Evolutionary conservation across 2,329 filamentous ascomycete species (phyloP).

Genomic region (Penicillium brasilianum): DNA sequence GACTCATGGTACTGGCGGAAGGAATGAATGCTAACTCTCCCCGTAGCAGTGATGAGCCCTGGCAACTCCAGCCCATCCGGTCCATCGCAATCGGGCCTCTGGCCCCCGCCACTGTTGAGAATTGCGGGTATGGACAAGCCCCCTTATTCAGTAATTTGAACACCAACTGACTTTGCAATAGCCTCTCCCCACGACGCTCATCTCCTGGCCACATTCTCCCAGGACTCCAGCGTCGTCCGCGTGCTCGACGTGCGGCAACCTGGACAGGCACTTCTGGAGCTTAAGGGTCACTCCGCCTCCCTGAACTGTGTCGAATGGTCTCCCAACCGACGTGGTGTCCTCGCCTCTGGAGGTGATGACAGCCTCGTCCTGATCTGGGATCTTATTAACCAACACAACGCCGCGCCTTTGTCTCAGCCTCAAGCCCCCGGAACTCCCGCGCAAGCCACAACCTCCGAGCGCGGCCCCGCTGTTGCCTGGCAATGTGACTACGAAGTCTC

Average conservation of each 20-base stretch:
- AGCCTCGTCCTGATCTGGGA: slow-evolving; percentile 94
- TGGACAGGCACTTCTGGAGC: slow-evolving; percentile 89
- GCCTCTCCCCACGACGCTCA: slow-evolving; percentile 96
- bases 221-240: slow-evolving; percentile 88
- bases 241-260: slow-evolving; percentile 96
- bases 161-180: slow-evolving; percentile 22
- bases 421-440: slow-evolving; percentile 30
- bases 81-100: slow-evolving; percentile 59
- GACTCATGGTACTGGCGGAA: background rate
- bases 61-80: slow-evolving; percentile 71
- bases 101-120: slow-evolving; percentile 62
- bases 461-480: slow-evolving; percentile 53
- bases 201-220: slow-evolving; percentile 93
- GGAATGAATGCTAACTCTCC: background rate
- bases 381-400: slow-evolving; percentile 70
- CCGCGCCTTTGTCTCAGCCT: slow-evolving; percentile 49
- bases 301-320: slow-evolving; percentile 98
- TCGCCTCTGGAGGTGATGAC: slow-evolving; percentile 92
- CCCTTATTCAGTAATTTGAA: background rate
- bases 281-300: slow-evolving; percentile 82
- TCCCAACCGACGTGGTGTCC: slow-evolving; percentile 79
- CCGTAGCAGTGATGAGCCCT: slow-evolving; percentile 51
- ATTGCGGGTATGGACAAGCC: slow-evolving; percentile 45
- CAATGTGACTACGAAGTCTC: slow-evolving; percentile 54
- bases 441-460: slow-evolving; percentile 43